Conservation (phyloP, 176 grass and related monocot species). For the Themeda triandra region DNA sequence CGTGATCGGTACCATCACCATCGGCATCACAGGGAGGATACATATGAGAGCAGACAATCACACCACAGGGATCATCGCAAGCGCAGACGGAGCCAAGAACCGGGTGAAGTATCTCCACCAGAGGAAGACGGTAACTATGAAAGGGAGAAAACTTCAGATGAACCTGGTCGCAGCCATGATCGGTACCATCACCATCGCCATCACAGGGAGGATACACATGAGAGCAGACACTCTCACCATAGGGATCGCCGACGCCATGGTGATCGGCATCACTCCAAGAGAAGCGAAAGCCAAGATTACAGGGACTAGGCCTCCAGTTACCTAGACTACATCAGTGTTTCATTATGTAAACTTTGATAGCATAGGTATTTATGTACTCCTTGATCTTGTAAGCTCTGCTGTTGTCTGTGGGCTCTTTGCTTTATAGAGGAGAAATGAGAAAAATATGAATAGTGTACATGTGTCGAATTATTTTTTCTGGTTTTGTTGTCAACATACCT, state of each 20-base stretch:
- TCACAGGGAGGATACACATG: slow-evolving; percentile 22
- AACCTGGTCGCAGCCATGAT: slow-evolving; percentile 11
- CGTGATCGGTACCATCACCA: slow-evolving; percentile 3
- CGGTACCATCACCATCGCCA: slow-evolving; percentile 4
- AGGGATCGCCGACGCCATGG: not conserved
- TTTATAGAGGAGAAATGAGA: not conserved
- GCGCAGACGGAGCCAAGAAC: slow-evolving; percentile 22
- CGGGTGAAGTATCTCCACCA: slow-evolving; percentile 28
- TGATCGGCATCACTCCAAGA: slow-evolving; percentile 14
- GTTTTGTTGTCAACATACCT: not conserved
- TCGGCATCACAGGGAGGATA: slow-evolving; percentile 21
- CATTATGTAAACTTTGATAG: not conserved
- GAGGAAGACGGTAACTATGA: slow-evolving; percentile 38
- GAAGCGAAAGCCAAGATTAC: slow-evolving; percentile 35
- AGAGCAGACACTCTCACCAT: slow-evolving; percentile 31
- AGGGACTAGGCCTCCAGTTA: slow-evolving; percentile 1
- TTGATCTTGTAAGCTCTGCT: not conserved
- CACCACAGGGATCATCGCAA: not conserved
- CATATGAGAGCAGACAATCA: slow-evolving; percentile 30
- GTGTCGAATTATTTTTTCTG: too few species aligned
- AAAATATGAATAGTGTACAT: not conserved
- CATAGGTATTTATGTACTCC: not conserved
- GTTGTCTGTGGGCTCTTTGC: not conserved
- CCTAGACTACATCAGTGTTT: not conserved
- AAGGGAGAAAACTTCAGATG: slow-evolving; percentile 24